Base-by-base conservation (phyloP, 768 basidiomycete species). In the Ramaria sp. region DNA sequence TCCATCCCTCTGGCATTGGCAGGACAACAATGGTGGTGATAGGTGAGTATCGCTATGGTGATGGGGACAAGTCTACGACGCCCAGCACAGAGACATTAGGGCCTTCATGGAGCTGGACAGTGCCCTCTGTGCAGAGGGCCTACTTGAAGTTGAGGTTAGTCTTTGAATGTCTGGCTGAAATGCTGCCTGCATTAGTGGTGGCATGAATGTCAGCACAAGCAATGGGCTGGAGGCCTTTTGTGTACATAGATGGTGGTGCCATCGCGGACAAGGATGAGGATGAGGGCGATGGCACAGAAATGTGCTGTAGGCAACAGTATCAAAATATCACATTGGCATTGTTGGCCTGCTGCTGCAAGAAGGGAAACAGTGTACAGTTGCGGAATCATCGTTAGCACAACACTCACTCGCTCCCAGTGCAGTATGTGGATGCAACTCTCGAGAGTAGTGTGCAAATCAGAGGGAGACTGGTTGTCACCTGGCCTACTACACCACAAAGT, bases 141-240 rank as follows among this genome's bases (percentile, higher is more conserved):
- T 83, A 81, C 70, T 91, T 90, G 63, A 92, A 92, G 67, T 89
- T 87, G 65, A 85, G 73, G 71, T 89, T 87, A 33, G 82, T 80
- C 41, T 87, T 80, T 43, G 89, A 90, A 46, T 86, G 79, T 56
- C 81, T 78, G 54, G 72, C 73, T 34, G n/a, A n/a, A n/a, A n/a
- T n/a, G n/a, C n/a, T n/a, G n/a, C n/a, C n/a, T n/a, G 76, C 60
- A 31, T 65, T 63, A 34, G 30, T 68, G 34, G n/a, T 15, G 38
- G 43, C 22, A 20, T 65, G 67, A 51, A 68, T 52, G 70, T 84
- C 80, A 52, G 72, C 73, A 11, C 79, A 76, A 1, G 75, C 78
- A 58, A 82, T 73, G 11, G 86, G 82, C 41, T 78, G 79, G 19
- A 86, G 75, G 38, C 76, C 73, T 39, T 70, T 58, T 4, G 78